Evolutionary conservation across 768 basidiomycete species (phyloP).

Genomic region (Russula earlei): DNA sequence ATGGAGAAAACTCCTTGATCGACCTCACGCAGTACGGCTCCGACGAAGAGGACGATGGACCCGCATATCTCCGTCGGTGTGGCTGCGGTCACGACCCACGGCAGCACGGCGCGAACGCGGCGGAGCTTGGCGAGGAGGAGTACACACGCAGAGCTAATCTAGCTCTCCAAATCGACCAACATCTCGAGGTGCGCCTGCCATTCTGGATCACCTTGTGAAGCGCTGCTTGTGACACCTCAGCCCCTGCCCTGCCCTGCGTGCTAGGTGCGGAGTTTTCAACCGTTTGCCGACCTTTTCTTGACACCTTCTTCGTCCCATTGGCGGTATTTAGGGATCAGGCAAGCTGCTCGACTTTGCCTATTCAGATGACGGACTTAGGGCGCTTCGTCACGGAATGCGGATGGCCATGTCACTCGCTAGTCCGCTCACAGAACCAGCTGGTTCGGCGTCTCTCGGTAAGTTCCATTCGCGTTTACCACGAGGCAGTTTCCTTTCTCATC

Average conservation of each 20-base stretch:
- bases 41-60: constrained; percentile 51
- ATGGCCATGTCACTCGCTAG: constrained; percentile 42
- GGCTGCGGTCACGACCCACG: constrained; percentile 57
- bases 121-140: constrained; percentile 48
- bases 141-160: constrained; percentile 64
- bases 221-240: constrained; percentile 5
- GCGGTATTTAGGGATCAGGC: constrained; percentile 49
- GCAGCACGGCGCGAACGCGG: constrained; percentile 59
- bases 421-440: constrained; percentile 34
- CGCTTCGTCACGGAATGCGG: constrained; percentile 62
- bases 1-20: constrained; percentile 41
- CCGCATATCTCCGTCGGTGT: constrained; percentile 50
- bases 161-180: constrained; percentile 72
- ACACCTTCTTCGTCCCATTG: background rate
- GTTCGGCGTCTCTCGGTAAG: constrained; percentile 49
- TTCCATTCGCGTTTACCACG: constrained; percentile 19
- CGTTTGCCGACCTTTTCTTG: background rate
- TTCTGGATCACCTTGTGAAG: background rate
- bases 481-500: constrained; percentile 19
- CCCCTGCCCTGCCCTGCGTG: no score
- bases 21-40: constrained; percentile 60
- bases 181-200: constrained; percentile 54
- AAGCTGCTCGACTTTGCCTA: constrained; percentile 76
- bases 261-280: constrained; percentile 21
- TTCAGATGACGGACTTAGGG: constrained; percentile 56